These are phyloP conservation scores for Massariosphaeria phaeospora DNA, from an alignment of 495 filamentous ascomycete species.

Conservation along the genomic window DNA sequence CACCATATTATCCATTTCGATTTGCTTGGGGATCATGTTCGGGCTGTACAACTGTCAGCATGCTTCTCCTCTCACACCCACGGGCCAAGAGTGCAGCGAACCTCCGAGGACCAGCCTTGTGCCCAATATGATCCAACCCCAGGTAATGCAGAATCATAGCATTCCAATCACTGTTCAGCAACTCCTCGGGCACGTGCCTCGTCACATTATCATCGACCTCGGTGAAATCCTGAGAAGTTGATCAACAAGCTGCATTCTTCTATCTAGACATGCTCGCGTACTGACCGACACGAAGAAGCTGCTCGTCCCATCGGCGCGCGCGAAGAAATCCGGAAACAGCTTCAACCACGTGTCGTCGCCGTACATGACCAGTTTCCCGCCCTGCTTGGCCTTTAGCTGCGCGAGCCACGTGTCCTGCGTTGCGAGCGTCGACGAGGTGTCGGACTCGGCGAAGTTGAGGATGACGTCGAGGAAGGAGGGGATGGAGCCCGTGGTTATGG, in stretches of 20 bases:
- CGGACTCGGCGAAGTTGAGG: constrained; percentile 91
- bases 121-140: constrained; percentile 94
- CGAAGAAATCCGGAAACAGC: constrained; percentile 84
- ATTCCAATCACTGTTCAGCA: constrained; percentile 78
- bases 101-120: constrained; percentile 90
- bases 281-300: constrained; percentile 97
- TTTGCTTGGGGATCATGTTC: constrained; percentile 88
- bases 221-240: constrained; percentile 70
- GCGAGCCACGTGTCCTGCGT: constrained; percentile 92
- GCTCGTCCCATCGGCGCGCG: constrained; percentile 81
- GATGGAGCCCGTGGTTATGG: constrained; percentile 92
- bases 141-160: constrained; percentile 92
- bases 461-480: constrained; percentile 97
- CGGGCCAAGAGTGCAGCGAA: constrained; percentile 37
- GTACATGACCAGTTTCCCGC: constrained; percentile 81
- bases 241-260: constrained; percentile 11
- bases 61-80: background rate
- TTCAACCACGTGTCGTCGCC: constrained; percentile 99
- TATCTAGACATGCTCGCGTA: constrained; percentile 28
- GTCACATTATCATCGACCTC: constrained; percentile 99
- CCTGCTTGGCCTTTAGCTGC: constrained; percentile 69
- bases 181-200: constrained; percentile 72
- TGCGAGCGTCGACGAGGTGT: constrained; percentile 78
- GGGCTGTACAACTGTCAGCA: constrained; percentile 48
- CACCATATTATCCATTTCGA: constrained; percentile 88